phyloP scores from a whole-genome alignment of 768 basidiomycete species.

The Russula virescens region DNA sequence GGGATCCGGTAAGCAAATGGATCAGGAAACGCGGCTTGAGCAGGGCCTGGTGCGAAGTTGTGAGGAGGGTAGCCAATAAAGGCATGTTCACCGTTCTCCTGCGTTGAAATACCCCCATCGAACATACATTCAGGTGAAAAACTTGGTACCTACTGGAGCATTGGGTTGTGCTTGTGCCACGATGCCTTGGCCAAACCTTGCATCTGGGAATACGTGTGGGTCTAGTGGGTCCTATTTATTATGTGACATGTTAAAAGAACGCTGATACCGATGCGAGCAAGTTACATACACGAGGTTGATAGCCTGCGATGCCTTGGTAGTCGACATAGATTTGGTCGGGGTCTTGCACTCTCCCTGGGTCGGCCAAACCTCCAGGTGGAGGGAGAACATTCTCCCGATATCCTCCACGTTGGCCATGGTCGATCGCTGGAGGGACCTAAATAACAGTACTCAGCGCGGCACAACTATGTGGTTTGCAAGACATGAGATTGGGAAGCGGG shows the following conservation, averaged over 20 bases:
- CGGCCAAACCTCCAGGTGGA: neutral
- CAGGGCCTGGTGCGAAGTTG: neutral
- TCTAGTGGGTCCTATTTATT: neutral
- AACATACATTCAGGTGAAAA: neutral
- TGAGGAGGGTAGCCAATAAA: neutral
- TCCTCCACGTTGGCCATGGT: neutral
- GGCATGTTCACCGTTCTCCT: neutral
- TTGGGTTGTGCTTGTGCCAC: neutral
- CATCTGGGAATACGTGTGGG: neutral
- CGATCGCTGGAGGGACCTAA: neutral
- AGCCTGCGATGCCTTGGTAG: neutral
- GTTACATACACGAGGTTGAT: neutral
- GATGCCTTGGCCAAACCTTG: neutral
- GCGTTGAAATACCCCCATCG: neutral
- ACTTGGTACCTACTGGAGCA: neutral
- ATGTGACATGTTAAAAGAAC: too few species aligned
- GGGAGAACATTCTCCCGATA: neutral
- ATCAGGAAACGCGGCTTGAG: neutral
- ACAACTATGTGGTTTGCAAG: neutral
- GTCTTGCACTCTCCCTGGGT: neutral
- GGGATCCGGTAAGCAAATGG: neutral
- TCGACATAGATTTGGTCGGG: neutral
- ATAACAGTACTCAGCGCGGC: neutral
- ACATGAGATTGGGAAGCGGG: neutral
- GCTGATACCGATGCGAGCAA: too few species aligned